Evolutionary conservation across 1,284 basidiomycete species (phyloP), one percentile per base, ranked within the genome.

Genomic region (Microbotryum silenes-acaulis): DNA sequence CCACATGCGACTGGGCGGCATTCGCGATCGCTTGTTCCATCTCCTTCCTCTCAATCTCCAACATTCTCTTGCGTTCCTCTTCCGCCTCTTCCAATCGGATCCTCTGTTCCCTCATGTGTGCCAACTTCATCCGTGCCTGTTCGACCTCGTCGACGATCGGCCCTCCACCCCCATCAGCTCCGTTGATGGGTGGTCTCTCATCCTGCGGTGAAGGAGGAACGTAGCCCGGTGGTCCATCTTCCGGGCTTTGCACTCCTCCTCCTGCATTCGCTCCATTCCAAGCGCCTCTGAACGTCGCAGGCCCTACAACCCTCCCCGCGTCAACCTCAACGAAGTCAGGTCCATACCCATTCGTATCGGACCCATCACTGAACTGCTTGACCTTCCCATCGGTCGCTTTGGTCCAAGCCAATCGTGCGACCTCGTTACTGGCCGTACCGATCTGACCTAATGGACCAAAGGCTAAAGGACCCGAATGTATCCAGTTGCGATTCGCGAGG

Each of bases 341-440:
- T 12, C 48, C 62, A n/a, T 45, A 53, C 16, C 21, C 50, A 2
- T 48, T 48, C n/a, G 44, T 20, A 42, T 42, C 37, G 1, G 37
- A 42, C 2, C 52, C 58, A 6, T 47, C 50, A 16, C 61, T 58
- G 55, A 69, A 67, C 1, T 20, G 21, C 47, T 62, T 67, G 48
- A 69, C 49, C 44, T 65, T 65, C 23, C 60, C 61, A 47, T 67
- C 65, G 21, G 67, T 69, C 25, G 67, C 67, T 33, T 65, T 65
- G 0, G 57, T 61, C 67, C 67, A 69, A 1, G 65, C 65, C 29
- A 47, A 44, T 25, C 54, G 51, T 3, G 65, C 65, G 21, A 61
- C 56, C 20, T 45, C 45, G 6, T 57, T 29, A 20, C 57, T 48
- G 0, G 57, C 61, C 29, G 54, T 61, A 18, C 67, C 67, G 9